A percentile compares a stretch with the other conserved stretches of the same genome.
phyloP scores from a whole-genome alignment of 163 green algal genomes.

The Scenedesmus sp. region DNA sequence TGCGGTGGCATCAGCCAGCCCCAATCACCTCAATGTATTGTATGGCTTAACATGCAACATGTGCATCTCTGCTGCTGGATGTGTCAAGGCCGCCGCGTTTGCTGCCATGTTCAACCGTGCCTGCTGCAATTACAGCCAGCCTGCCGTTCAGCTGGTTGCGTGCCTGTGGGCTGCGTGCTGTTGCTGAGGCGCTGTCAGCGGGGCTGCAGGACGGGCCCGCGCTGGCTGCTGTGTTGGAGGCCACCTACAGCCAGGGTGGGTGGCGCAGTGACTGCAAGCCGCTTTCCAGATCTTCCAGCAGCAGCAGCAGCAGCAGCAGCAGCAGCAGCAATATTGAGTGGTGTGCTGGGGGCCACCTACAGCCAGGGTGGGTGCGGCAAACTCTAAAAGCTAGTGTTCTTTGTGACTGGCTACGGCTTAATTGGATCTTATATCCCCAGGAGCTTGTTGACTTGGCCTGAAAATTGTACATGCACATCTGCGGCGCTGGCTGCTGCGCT shows the following conservation, averaged over 20 bases:
- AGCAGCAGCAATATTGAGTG: not conserved
- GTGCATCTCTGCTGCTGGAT: not conserved
- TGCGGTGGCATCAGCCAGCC: no score
- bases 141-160: conserved; percentile 44
- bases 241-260: conserved; percentile 49
- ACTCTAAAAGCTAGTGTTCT: not conserved
- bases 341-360: not conserved
- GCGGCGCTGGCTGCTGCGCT: conserved; percentile 24
- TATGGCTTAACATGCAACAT: no score
- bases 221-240: conserved; percentile 28
- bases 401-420: no score
- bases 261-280: not conserved
- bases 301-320: not conserved
- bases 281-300: not conserved
- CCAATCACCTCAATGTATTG: no score
- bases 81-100: not conserved
- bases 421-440: no score
- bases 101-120: not conserved
- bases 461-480: no score
- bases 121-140: conserved; percentile 19
- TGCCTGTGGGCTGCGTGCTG: not conserved
- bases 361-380: not conserved
- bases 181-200: conserved; percentile 7
- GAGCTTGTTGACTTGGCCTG: no score
- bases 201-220: conserved; percentile 30